Evolutionary conservation across 2,329 filamentous ascomycete genomes (phyloP).

Genomic region (Epichloe uncinata): DNA sequence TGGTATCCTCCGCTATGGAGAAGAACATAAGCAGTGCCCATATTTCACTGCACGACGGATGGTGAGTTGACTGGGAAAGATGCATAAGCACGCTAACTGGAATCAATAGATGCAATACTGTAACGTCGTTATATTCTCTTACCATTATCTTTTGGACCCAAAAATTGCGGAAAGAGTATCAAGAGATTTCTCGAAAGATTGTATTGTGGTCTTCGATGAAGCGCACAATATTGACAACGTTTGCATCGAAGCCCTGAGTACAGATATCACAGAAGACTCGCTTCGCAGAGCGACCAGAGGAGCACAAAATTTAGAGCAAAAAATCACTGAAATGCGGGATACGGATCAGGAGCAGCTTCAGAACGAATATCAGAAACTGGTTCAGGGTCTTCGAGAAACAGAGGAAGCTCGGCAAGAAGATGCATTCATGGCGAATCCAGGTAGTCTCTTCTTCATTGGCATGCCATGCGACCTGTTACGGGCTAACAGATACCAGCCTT

Average conservation of each 20-base stretch:
- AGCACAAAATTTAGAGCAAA: slow-evolving; percentile 83
- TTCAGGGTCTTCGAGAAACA: slow-evolving; percentile 77
- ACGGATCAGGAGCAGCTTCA: slow-evolving; percentile 90
- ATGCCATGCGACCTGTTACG: not conserved
- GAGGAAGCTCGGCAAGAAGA: slow-evolving; percentile 88
- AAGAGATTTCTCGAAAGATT: slow-evolving; percentile 91
- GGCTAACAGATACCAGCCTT: slow-evolving; percentile 40
- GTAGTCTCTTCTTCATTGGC: slow-evolving; percentile 16
- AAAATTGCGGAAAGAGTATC: slow-evolving; percentile 96
- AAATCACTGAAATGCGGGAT: slow-evolving; percentile 89
- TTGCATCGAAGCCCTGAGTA: slow-evolving; percentile 93
- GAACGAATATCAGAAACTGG: slow-evolving; percentile 88
- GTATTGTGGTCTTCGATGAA: slow-evolving; percentile 97
- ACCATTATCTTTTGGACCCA: slow-evolving; percentile 93
- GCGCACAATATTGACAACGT: slow-evolving; percentile 99
- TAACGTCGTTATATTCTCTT: slow-evolving; percentile 99
- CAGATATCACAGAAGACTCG: slow-evolving; percentile 92
- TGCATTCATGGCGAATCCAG: slow-evolving; percentile 90
- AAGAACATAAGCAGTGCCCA: slow-evolving; percentile 91
- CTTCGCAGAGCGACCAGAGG: slow-evolving; percentile 81
- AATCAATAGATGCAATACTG: slow-evolving; percentile 77
- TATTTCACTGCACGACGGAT: slow-evolving; percentile 94
- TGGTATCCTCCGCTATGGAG: slow-evolving; percentile 74
- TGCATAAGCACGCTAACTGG: slow-evolving; percentile 5
- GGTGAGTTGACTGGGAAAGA: slow-evolving; percentile 35